Evolutionary conservation across 164 flowering plant genomes (phyloP).

Genomic region (Hamamelis virginiana): DNA sequence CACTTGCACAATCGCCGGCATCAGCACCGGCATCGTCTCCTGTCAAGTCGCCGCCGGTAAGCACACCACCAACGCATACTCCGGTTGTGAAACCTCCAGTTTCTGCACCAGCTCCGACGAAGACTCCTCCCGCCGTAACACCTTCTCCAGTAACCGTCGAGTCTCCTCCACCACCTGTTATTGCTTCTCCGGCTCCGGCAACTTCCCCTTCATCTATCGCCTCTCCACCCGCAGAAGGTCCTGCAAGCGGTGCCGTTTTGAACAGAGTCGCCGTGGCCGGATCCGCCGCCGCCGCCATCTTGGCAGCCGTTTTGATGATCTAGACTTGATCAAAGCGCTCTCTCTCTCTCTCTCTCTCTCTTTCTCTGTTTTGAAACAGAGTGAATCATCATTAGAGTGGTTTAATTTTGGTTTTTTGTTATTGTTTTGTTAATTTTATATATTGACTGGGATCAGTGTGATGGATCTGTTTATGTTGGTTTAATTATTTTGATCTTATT

Average conservation of each 20-base stretch:
- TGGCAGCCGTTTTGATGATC: conserved; percentile 13
- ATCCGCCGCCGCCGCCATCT: conserved; percentile 5
- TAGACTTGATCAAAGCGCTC: not conserved
- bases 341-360: too few relatives aligned
- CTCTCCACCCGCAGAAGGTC: not conserved
- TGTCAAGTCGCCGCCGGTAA: not conserved
- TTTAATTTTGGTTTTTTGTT: not conserved
- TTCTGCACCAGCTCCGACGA: not conserved
- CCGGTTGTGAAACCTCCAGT: not conserved
- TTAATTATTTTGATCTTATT: too few relatives aligned
- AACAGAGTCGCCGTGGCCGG: conserved; percentile 13
- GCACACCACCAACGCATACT: not conserved
- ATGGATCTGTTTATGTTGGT: too few relatives aligned
- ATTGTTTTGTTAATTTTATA: not conserved
- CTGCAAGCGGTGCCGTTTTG: conserved; percentile 8
- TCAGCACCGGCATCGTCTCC: not conserved
- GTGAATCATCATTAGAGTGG: not conserved
- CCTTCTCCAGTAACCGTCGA: not conserved
- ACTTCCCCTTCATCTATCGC: not conserved
- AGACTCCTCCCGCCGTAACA: conserved; percentile 7
- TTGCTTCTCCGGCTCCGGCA: not conserved
- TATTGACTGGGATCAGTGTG: too few relatives aligned
- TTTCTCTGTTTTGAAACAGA: not conserved
- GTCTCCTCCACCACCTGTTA: not conserved
- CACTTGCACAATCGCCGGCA: conserved; percentile 11